Conservation (phyloP, 352 stramenopile genomes). For the Pythium plurisporium region DNA sequence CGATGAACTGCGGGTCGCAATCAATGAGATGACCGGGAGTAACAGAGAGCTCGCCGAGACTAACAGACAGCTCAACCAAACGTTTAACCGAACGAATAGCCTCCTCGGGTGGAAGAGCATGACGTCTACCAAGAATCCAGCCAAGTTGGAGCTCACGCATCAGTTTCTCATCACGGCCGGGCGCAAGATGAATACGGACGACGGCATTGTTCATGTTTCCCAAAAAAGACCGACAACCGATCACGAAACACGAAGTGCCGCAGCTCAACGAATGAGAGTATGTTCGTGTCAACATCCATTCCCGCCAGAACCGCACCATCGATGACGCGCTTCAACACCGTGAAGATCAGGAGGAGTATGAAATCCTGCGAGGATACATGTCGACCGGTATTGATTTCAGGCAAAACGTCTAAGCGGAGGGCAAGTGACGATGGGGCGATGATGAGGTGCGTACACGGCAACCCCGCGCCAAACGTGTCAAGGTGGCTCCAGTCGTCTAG, state of each 20-base stretch:
- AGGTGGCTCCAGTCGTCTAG: no score
- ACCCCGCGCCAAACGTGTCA: not conserved
- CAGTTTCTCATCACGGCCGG: constrained; percentile 1
- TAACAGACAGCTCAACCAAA: not conserved
- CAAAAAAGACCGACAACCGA: not conserved
- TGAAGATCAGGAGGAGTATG: not conserved
- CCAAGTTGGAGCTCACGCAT: constrained; percentile 4
- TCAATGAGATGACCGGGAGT: not conserved
- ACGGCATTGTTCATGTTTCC: not conserved
- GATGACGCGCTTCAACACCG: not conserved
- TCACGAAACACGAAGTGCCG: not conserved
- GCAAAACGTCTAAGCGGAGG: not conserved
- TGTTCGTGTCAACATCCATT: not conserved
- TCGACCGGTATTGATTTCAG: not conserved
- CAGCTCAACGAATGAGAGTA: not conserved
- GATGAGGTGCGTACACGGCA: not conserved
- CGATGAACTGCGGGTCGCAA: not conserved
- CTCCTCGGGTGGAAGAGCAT: constrained; percentile 1
- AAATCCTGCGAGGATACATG: not conserved
- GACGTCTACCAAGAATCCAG: constrained; percentile 6
- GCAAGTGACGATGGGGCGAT: not conserved
- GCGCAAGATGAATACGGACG: not conserved
- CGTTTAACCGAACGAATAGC: not conserved
- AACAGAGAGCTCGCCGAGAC: not conserved
- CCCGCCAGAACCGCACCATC: not conserved